These are phyloP conservation scores for Tranzscheliella williamsii DNA, from an alignment of 1,284 basidiomycete genomes.

Conservation along the genomic window DNA sequence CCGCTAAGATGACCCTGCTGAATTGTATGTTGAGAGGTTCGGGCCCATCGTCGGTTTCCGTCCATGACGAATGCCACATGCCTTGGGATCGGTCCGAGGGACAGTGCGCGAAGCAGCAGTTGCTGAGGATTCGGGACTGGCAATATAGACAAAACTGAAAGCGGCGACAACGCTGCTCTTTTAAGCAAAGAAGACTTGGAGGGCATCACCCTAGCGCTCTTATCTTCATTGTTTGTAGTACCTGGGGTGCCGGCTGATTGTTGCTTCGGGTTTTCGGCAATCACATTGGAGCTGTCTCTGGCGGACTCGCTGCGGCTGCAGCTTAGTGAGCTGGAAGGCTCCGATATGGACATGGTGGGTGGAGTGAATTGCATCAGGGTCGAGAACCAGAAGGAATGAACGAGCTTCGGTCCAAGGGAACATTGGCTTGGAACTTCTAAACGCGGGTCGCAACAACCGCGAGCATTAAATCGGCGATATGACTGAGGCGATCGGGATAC, in stretches of 20 bases:
- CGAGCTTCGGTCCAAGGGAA: too few relatives aligned
- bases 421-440: too few relatives aligned
- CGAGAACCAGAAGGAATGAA: too few relatives aligned
- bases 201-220: slow-evolving; percentile 1
- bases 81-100: slow-evolving; percentile 76
- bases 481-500: too few relatives aligned
- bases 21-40: slow-evolving; percentile 58
- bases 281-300: too few relatives aligned
- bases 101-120: slow-evolving; percentile 32
- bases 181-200: slow-evolving; percentile 18
- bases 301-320: too few relatives aligned
- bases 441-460: too few relatives aligned
- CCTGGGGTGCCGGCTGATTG: not conserved
- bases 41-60: slow-evolving; percentile 89
- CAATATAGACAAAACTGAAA: slow-evolving; percentile 25
- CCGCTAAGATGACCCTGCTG: slow-evolving; percentile 79
- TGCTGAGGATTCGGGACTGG: slow-evolving; percentile 21
- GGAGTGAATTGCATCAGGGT: too few relatives aligned
- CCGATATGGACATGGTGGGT: too few relatives aligned
- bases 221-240: not conserved
- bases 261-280: not conserved
- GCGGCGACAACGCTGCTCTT: slow-evolving; percentile 24
- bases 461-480: too few relatives aligned
- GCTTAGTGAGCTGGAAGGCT: too few relatives aligned
- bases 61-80: slow-evolving; percentile 99